Base-by-base conservation (phyloP, 768 basidiomycete species). In the Lactifluus pinguis region DNA sequence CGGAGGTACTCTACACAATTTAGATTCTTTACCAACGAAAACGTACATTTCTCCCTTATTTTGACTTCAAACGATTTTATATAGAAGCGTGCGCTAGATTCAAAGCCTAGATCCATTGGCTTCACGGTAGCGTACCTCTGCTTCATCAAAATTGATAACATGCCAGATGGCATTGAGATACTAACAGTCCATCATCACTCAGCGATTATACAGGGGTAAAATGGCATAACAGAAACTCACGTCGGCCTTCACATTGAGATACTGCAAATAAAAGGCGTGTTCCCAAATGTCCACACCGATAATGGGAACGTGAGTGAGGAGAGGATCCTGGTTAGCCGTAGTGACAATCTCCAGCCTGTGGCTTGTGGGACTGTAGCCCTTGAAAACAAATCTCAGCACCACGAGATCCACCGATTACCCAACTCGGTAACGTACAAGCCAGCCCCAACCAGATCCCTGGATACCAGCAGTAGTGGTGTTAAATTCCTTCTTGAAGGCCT, bases 221-320 rank as follows among this genome's bases (percentile, higher is more conserved):
- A 34, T 34, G 48, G 41, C 14, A 9, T 32, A 38, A 25, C 2
- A 25, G 25, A 1, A 8, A 81, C 93, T 72, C 69, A 95, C 93
- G 68, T 95, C 89, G 60, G 75, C 83, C 81, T 95, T 95, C 71
- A 92, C 92, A 75, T 95, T 97, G 74, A 88, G 83, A 77, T 98
- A 98, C 73, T 98, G 92, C 68, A 95, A 82, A 77, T 95, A 98
- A 79, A 93, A 92, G 55, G 92, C 91, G 70, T 95, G 93, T 76
- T 95, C 92, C 93, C 93, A 95, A 70, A 95, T 84, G 66, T 95
- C 93, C 67, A 97, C 86, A 48, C 93, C 92, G 67, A 95, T 89
- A 76, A 97, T 81, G 57, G 93, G 91, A 57, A 82, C 74, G 70
- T 84, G 86, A 49, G 75, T 72, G 66, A 92, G 74, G 53, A 95